Evolutionary conservation across 257 asterid species (phyloP).

Genomic region (Henckelia pumila): DNA sequence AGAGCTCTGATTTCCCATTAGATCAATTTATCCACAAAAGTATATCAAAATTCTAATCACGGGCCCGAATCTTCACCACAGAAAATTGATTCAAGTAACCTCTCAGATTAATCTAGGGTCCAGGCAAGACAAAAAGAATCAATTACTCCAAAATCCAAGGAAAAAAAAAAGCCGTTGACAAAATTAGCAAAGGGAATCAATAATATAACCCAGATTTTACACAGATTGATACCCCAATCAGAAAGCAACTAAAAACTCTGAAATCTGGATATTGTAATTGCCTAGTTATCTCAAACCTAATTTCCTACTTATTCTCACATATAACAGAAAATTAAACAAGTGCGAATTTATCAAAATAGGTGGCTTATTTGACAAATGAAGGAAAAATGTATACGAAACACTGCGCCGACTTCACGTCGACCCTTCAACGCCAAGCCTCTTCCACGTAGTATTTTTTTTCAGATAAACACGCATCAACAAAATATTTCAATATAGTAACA

Average conservation of each 20-base stretch:
- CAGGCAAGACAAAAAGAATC: not conserved
- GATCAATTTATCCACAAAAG: conserved; percentile 33
- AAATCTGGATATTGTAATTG: not conserved
- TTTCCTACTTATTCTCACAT: not conserved
- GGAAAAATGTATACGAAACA: not conserved
- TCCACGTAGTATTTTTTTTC: not conserved
- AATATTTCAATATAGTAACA: not conserved
- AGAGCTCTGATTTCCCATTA: conserved; percentile 84
- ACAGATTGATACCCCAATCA: not conserved
- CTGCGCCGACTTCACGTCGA: conserved; percentile 35
- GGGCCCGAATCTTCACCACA: conserved; percentile 14
- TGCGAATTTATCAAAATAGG: conserved; percentile 9
- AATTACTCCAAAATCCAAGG: conserved; percentile 20
- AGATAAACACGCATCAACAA: conserved; percentile 33
- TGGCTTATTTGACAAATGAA: conserved; percentile 12
- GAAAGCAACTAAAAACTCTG: no score
- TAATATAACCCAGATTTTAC: not conserved
- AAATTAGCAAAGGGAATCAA: not conserved
- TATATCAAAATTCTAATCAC: conserved; percentile 21
- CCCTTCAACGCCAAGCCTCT: conserved; percentile 14
- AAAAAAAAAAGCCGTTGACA: conserved; percentile 14
- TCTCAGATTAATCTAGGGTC: conserved; percentile 30
- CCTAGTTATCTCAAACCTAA: not conserved
- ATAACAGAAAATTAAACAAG: conserved; percentile 31
- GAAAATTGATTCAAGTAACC: conserved; percentile 24